These are phyloP conservation scores for Conticribra guillardii DNA, from an alignment of 108 stramenopile genomes.

Conservation along the genomic window DNA sequence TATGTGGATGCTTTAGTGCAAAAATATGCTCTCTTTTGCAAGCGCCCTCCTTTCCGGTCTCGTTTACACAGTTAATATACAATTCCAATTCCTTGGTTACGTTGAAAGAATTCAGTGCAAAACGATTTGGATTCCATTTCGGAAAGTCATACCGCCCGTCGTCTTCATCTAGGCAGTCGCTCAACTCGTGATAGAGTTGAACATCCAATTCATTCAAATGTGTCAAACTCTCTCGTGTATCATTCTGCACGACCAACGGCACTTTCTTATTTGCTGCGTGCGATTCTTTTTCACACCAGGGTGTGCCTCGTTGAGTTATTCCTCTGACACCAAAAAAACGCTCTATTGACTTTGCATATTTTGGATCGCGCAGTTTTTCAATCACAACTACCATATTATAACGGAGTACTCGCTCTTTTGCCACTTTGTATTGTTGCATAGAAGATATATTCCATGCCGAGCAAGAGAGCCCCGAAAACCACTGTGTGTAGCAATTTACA, in stretches of 20 bases:
- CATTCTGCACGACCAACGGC: slow-evolving; percentile 37
- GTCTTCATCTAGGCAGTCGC: slow-evolving; percentile 8
- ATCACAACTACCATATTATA: slow-evolving; percentile 51
- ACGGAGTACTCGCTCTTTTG: slow-evolving; percentile 32
- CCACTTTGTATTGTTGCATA: slow-evolving; percentile 31
- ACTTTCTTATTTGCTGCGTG: slow-evolving; percentile 31
- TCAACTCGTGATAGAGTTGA: slow-evolving; percentile 35
- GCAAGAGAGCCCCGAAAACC: slow-evolving; percentile 46
- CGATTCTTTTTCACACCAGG: slow-evolving; percentile 34
- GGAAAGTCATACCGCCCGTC: slow-evolving; percentile 1
- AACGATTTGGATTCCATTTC: slow-evolving; percentile 15
- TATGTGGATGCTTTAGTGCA: too few relatives aligned
- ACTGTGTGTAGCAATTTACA: slow-evolving; percentile 53
- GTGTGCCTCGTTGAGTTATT: slow-evolving; percentile 4
- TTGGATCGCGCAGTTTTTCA: slow-evolving; percentile 43
- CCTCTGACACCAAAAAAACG: slow-evolving; percentile 46
- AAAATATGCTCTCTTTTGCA: too few relatives aligned
- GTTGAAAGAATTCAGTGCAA: too few relatives aligned
- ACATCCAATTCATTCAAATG: slow-evolving; percentile 38
- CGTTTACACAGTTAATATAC: too few relatives aligned
- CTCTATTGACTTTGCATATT: slow-evolving; percentile 41
- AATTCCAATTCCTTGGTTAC: too few relatives aligned
- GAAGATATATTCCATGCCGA: slow-evolving; percentile 27
- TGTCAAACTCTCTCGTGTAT: slow-evolving; percentile 20
- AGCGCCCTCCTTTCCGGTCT: too few relatives aligned